Evolutionary conservation across 208 protist genomes (phyloP), one percentile per base, ranked within the genome.

Genomic region (Balamuthia mandrillaris): DNA sequence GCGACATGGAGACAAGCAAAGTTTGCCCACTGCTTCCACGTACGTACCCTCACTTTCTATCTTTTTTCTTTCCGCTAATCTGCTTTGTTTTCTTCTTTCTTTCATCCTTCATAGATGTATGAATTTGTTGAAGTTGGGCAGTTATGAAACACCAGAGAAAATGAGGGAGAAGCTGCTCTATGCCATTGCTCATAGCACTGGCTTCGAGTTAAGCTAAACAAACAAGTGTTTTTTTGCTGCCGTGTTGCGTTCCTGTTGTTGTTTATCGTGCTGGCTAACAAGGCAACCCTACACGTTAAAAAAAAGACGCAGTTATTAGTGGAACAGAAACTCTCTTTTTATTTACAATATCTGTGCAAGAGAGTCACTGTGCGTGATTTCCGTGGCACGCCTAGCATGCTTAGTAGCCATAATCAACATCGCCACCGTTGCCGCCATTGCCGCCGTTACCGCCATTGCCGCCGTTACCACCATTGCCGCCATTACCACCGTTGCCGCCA

Each of bases 121-220:
- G 60, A 68, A 68, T 37, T 37, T 68, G 29, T 37, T 68, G 35
- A 68, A 68, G 60, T 45, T 68, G 35, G 37, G 37, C 60, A 31
- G 35, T 37, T 68, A 68, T 37, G 44, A 68, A n/a, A 68, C 35
- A 3, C 31, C 60, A 31, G 31, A 68, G 14, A 44, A 45, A 14
- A 68, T 68, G 60, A 31, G 60, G 9, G n/a, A 68, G 60, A 68
- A 68, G 31, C 60, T 68, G 10, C 60, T 68, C 60, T 68, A 68
- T 37, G 60, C 60, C 60, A 68, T 68, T 21, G 35, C 35, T 37
- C 44, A 31, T 31, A 37, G 35, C 21, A 37, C 60, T 16, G 60
- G 60, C 5, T 68, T 68, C 33, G 60, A 68, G 60, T 37, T 68
- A n/a, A n/a, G n/a, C n/a, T n/a, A n/a, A n/a, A n/a, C n/a, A n/a